A percentile compares a stretch with the other conserved stretches of the same genome.
Conservation (phyloP, 805 yeast genomes). For the Nakazawaea ernobii region DNA sequence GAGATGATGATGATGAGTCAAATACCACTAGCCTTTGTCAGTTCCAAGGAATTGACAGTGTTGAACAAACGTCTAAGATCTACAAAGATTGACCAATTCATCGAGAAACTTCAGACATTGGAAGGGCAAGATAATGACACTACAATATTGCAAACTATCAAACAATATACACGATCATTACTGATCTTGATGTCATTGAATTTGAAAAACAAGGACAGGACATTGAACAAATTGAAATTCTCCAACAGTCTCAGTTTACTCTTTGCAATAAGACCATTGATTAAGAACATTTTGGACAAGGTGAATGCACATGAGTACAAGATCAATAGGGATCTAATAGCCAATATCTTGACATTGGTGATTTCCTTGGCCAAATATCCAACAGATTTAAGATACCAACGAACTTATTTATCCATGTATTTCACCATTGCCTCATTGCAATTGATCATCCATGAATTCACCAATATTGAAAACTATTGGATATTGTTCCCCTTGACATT, state of each 20-base stretch:
- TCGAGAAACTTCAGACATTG: not conserved
- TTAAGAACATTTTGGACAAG: not conserved
- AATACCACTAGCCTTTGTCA: not conserved
- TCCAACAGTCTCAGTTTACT: conserved; percentile 3
- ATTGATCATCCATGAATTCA: not conserved
- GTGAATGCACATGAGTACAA: not conserved
- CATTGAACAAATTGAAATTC: not conserved
- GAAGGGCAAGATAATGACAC: conserved; percentile 1
- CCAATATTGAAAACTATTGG: conserved; percentile 1
- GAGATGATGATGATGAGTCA: too few species aligned
- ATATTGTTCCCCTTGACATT: conserved; percentile 9
- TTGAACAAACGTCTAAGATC: not conserved
- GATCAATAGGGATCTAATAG: not conserved
- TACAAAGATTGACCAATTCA: not conserved
- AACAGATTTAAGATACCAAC: conserved; percentile 1
- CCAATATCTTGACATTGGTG: conserved; percentile 1
- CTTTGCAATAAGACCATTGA: conserved; percentile 3
- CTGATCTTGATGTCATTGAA: not conserved
- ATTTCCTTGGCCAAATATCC: conserved; percentile 7
- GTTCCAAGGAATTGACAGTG: not conserved
- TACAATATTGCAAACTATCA: not conserved
- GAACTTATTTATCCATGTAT: conserved; percentile 9
- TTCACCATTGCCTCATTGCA: conserved; percentile 2
- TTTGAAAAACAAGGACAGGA: not conserved
- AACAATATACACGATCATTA: not conserved